A percentile compares a stretch with the other conserved stretches of the same genome.
phyloP scores from a whole-genome alignment of 169 alveolate species.

The Cryptosporidium felis region DNA sequence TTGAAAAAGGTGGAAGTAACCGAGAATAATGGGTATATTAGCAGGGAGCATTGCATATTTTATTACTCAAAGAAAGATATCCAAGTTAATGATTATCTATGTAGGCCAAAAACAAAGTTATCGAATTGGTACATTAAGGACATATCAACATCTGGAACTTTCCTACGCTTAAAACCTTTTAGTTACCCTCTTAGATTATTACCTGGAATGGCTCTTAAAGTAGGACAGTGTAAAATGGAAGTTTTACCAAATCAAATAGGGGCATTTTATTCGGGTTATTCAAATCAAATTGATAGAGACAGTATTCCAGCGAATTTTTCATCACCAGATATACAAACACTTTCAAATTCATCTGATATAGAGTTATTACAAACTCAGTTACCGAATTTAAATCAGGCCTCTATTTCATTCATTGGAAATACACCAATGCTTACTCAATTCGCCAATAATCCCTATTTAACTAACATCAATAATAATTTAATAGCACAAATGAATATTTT shows the following conservation, averaged over 20 bases:
- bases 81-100: neutral
- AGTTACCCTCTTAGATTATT: constrained; percentile 81
- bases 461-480: constrained; percentile 5
- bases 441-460: constrained; percentile 1
- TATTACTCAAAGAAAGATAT: constrained; percentile 14
- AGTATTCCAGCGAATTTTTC: neutral
- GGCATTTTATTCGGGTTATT: neutral
- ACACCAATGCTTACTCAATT: neutral
- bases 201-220: constrained; percentile 84
- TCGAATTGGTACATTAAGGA: constrained; percentile 85
- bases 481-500: constrained; percentile 59
- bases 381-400: neutral
- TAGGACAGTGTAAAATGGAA: constrained; percentile 89
- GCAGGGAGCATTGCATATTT: constrained; percentile 88
- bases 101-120: neutral
- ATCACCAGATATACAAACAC: neutral
- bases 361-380: neutral
- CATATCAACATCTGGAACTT: constrained; percentile 88
- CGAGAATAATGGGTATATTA: constrained; percentile 85
- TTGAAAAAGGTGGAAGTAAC: constrained; percentile 66
- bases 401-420: neutral
- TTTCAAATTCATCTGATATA: neutral
- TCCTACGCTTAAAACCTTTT: constrained; percentile 84
- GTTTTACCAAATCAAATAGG: constrained; percentile 61
- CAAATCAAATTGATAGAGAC: neutral